Evolutionary conservation across 495 filamentous ascomycete species (phyloP), one percentile per base, ranked within the genome.

Genomic region (Podospora anserina): DNA sequence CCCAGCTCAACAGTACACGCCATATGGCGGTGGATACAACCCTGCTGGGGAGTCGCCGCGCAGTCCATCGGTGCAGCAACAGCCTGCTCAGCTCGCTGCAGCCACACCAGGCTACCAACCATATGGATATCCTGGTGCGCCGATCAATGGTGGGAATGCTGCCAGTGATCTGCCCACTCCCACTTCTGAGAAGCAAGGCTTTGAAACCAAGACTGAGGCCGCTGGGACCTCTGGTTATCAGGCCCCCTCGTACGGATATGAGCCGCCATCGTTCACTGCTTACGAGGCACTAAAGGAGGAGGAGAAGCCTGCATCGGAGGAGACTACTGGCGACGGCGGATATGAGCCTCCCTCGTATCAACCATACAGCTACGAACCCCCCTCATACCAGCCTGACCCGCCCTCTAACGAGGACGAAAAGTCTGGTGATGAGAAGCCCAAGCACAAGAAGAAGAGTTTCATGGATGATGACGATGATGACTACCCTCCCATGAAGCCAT

Each of bases 391-490:
- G 34, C 87, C 88, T 0, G 80, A 82, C 5, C 80, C 80, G 27
- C 76, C 81, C 5, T 72, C 78, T 2, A 74, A 77, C 16, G 74
- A 79, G 9, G 76, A 82, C 7, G 76, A 76, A 16, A 72, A 71
- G 4, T 73, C 70, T 4, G 53, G 30, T 2, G 82, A 85, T 28
- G 83, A 84, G 16, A 84, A 88, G 64, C 74, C 71, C 0, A 84
- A 83, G 66, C 84, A 84, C 1, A 95, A 90, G 79, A 91, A 91
- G 79, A 92, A 90, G 75, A 86, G 85, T n/a, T 88, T 91, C 68
- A 88, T 94, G 85, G 90, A 91, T 71, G 89, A 92, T 77, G 90
- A 91, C 54, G 90, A 94, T 26, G 88, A 90, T 71, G 81, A 85
- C 57, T 76, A 86, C 57, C 76, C 81, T 3, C 66, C 66, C 11